Conservation (phyloP, 164 flowering plant species). For the Aristolochia californica region DNA sequence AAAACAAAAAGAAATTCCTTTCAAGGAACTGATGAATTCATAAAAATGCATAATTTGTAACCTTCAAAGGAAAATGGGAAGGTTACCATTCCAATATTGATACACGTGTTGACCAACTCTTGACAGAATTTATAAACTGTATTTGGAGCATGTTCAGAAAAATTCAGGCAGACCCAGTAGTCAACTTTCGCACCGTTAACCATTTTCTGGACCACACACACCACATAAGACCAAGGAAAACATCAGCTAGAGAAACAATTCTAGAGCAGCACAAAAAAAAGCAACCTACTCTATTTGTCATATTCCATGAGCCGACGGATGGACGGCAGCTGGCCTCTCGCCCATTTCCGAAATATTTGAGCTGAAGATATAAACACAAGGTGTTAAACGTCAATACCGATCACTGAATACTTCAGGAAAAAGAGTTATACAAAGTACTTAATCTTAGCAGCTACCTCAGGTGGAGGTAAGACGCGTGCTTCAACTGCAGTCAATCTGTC, state of each 20-base stretch:
- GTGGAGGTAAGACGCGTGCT: slow-evolving; percentile 75
- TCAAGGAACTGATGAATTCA: neutral
- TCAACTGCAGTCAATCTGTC: slow-evolving; percentile 25
- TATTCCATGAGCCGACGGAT: slow-evolving; percentile 79
- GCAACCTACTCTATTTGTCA: slow-evolving; percentile 59
- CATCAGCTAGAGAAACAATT: neutral
- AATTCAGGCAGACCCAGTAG: slow-evolving; percentile 51
- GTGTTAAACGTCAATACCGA: neutral
- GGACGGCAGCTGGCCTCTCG: slow-evolving; percentile 40
- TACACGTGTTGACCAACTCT: slow-evolving; percentile 43
- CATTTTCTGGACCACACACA: slow-evolving; percentile 50
- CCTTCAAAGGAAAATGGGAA: neutral
- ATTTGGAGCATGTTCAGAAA: slow-evolving; percentile 22
- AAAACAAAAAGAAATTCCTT: neutral
- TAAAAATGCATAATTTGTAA: neutral
- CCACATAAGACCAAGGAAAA: neutral
- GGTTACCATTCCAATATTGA: slow-evolving; percentile 77
- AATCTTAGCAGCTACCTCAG: slow-evolving; percentile 32
- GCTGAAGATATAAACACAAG: slow-evolving; percentile 26
- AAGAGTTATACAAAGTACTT: neutral
- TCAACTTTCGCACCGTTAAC: slow-evolving; percentile 52
- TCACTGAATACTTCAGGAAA: neutral
- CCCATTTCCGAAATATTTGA: slow-evolving; percentile 58
- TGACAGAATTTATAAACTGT: slow-evolving; percentile 23
- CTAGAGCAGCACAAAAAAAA: neutral